These are phyloP conservation scores for Coemansia sp. DNA, from an alignment of 192 early-diverging fungal genomes.

Conservation along the genomic window DNA sequence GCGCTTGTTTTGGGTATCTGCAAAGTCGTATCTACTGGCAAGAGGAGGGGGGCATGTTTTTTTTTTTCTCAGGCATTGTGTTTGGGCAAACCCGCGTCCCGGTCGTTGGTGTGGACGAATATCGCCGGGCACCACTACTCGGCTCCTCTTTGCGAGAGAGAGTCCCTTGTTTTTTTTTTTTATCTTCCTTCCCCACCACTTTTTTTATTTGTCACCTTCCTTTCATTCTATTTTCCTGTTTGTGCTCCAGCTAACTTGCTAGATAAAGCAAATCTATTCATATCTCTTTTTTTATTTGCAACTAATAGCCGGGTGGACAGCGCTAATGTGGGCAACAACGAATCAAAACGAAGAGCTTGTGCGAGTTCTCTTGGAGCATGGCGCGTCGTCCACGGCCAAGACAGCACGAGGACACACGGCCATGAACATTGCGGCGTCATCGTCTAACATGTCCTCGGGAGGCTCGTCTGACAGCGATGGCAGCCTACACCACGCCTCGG, in stretches of 20 bases:
- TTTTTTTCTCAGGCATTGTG: slow-evolving; percentile 9
- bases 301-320: slow-evolving; percentile 75
- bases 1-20: slow-evolving; percentile 10
- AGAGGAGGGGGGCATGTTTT: not conserved
- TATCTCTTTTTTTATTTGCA: not conserved
- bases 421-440: slow-evolving; percentile 65
- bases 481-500: slow-evolving; percentile 17
- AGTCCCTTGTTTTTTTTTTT: slow-evolving; percentile 9
- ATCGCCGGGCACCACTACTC: not conserved
- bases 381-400: slow-evolving; percentile 71
- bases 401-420: slow-evolving; percentile 74
- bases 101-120: slow-evolving; percentile 1
- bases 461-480: slow-evolving; percentile 34
- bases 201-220: not conserved
- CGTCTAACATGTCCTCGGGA: slow-evolving; percentile 40
- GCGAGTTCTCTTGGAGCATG: slow-evolving; percentile 72
- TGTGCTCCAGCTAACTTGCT: slow-evolving; percentile 5
- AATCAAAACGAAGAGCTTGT: slow-evolving; percentile 78
- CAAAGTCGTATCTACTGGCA: not conserved
- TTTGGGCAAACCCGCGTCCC: slow-evolving; percentile 2
- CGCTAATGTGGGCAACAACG: slow-evolving; percentile 89
- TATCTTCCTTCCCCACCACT: not conserved
- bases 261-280: not conserved
- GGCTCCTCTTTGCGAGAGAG: not conserved
- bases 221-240: slow-evolving; percentile 1